Evolutionary conservation across 148 eudicot species (phyloP).

Genomic region (Rhododendron ferrugineum): DNA sequence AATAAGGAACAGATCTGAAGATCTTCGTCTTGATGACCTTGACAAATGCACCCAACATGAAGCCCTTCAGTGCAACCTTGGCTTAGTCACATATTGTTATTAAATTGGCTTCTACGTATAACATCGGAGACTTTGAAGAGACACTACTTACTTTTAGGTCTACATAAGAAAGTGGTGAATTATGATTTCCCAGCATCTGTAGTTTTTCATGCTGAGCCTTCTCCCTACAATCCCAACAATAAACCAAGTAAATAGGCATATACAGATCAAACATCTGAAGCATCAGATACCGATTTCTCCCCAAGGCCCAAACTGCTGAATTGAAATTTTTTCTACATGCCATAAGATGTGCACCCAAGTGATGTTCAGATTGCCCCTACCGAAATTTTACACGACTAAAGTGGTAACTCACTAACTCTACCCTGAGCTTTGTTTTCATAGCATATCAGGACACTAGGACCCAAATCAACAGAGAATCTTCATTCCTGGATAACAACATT

Average conservation of each 20-base stretch:
- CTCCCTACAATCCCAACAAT: conserved; percentile 47
- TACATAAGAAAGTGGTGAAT: conserved; percentile 55
- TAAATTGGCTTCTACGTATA: neutral
- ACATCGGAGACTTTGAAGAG: neutral
- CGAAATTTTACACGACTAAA: neutral
- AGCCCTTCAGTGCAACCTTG: neutral
- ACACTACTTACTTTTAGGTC: conserved; percentile 64
- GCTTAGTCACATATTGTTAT: neutral
- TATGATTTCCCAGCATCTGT: conserved; percentile 56
- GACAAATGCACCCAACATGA: neutral
- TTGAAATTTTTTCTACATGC: neutral
- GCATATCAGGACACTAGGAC: neutral
- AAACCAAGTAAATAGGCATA: neutral
- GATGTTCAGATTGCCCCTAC: neutral
- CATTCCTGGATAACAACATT: neutral
- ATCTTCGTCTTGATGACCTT: neutral
- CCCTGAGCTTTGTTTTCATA: neutral
- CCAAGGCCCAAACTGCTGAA: neutral
- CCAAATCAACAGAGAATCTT: neutral
- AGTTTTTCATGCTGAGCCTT: conserved; percentile 44
- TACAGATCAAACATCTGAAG: neutral
- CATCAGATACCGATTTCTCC: conserved; percentile 14
- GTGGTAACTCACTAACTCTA: neutral
- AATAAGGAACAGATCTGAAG: neutral
- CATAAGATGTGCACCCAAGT: neutral